A percentile compares a stretch with the other conserved stretches of the same genome.
Evolutionary conservation across 495 filamentous ascomycete genomes (phyloP).

Genomic region (Aspergillus incahuasiensis): DNA sequence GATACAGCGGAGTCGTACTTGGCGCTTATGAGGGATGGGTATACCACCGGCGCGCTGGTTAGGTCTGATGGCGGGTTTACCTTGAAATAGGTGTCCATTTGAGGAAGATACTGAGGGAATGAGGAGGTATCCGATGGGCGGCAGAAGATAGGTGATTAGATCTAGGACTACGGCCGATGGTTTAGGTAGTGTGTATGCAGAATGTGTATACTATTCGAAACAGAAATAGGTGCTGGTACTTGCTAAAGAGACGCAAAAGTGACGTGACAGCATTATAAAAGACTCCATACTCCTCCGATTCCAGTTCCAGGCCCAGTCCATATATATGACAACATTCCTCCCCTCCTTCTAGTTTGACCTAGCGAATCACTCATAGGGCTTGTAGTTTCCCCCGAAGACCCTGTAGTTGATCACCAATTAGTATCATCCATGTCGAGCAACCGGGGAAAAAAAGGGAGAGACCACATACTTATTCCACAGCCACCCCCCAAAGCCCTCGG

Average conservation of each 20-base stretch:
- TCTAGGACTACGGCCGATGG: too few species aligned
- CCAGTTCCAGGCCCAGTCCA: too few species aligned
- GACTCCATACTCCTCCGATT: background rate
- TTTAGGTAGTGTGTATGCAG: too few species aligned
- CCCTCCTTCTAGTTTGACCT: background rate
- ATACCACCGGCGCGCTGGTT: conserved; percentile 45
- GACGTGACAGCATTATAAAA: background rate
- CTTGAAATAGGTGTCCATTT: conserved; percentile 14
- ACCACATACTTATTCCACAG: conserved; percentile 14
- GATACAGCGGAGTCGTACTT: conserved; percentile 63
- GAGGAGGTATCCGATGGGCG: too few species aligned
- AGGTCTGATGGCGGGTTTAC: conserved; percentile 34
- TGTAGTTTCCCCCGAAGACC: background rate
- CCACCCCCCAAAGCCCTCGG: conserved; percentile 11
- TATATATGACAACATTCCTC: background rate
- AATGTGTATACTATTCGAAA: too few species aligned
- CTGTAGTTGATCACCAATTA: background rate
- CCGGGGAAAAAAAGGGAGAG: background rate
- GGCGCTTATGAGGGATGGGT: conserved; percentile 58
- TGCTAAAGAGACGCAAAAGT: background rate
- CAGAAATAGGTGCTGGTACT: background rate
- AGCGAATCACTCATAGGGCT: background rate
- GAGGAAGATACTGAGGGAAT: too few species aligned
- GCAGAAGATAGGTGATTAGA: too few species aligned
- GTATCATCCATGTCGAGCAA: background rate